Conservation (phyloP, 1,284 basidiomycete genomes). For the Heterobasidion irregulare region DNA sequence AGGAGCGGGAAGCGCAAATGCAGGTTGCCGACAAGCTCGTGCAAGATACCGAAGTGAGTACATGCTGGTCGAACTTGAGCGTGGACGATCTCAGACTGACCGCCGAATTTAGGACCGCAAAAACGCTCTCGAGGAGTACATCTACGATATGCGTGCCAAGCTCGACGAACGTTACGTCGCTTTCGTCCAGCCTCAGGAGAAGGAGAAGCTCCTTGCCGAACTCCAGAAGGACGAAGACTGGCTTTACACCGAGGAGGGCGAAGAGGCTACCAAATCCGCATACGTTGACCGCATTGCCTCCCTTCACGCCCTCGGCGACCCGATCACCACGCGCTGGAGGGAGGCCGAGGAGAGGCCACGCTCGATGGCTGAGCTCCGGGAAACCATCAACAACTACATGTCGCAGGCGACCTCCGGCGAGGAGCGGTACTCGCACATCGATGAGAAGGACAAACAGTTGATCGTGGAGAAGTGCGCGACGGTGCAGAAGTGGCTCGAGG, state of each 20-base stretch:
- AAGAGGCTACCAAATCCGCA: slow-evolving; percentile 87
- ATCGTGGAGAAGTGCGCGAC: slow-evolving; percentile 79
- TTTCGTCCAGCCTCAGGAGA: slow-evolving; percentile 70
- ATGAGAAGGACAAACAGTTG: slow-evolving; percentile 77
- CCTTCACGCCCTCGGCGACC: slow-evolving; percentile 80
- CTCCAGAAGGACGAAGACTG: slow-evolving; percentile 84
- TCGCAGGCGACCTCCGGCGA: slow-evolving; percentile 72
- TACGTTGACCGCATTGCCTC: slow-evolving; percentile 76
- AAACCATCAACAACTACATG: slow-evolving; percentile 81
- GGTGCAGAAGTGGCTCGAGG: slow-evolving; percentile 89
- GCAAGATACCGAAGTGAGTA: slow-evolving; percentile 81
- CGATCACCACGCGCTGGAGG: slow-evolving; percentile 72
- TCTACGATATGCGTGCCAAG: slow-evolving; percentile 90
- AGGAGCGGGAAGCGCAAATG: slow-evolving; percentile 83
- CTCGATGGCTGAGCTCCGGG: slow-evolving; percentile 68
- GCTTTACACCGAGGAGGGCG: slow-evolving; percentile 93
- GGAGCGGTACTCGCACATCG: slow-evolving; percentile 83
- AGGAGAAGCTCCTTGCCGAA: slow-evolving; percentile 61
- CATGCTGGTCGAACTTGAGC: neutral
- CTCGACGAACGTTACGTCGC: slow-evolving; percentile 79
- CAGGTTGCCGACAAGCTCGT: slow-evolving; percentile 88
- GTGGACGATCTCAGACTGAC: slow-evolving; percentile 1
- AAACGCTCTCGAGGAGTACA: slow-evolving; percentile 95
- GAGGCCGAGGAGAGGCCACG: slow-evolving; percentile 76
- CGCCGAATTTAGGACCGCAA: slow-evolving; percentile 70